A percentile compares a stretch with the other conserved stretches of the same genome.
phyloP scores from a whole-genome alignment of 306 rosid species.

The Vachellia collinsii region DNA sequence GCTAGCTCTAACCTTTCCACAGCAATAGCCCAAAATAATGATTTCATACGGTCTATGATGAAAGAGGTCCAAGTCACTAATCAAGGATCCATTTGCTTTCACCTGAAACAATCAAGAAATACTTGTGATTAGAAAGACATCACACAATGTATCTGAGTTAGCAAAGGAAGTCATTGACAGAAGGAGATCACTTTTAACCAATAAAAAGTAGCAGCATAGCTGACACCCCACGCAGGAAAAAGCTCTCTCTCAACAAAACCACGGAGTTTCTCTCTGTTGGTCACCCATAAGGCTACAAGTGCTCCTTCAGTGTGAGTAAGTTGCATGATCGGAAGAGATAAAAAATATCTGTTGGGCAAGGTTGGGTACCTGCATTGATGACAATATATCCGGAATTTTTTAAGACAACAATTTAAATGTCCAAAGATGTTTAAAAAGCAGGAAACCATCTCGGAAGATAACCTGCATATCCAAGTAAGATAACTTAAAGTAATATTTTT shows the following conservation, averaged over 20 bases:
- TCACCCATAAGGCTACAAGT: conserved; percentile 89
- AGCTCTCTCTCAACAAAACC: conserved; percentile 80
- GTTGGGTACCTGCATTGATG: conserved; percentile 75
- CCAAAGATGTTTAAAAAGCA: background rate
- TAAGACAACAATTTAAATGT: background rate
- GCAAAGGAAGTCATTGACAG: conserved; percentile 25
- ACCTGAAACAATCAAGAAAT: conserved; percentile 56
- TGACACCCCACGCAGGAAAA: conserved; percentile 89
- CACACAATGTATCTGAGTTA: background rate
- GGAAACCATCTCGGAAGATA: conserved; percentile 9
- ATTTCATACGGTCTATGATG: conserved; percentile 94
- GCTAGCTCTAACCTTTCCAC: conserved; percentile 58
- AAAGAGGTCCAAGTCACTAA: conserved; percentile 81
- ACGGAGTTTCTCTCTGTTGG: conserved; percentile 90
- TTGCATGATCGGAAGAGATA: conserved; percentile 80
- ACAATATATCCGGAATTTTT: background rate
- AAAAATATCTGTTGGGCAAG: conserved; percentile 76
- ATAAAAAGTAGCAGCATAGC: conserved; percentile 64
- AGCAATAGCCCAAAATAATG: conserved; percentile 73
- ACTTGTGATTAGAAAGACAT: conserved; percentile 36
- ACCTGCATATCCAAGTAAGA: conserved; percentile 24
- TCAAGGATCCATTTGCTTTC: conserved; percentile 75
- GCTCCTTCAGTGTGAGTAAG: conserved; percentile 79
- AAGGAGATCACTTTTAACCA: conserved; percentile 80
- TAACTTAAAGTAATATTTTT: conserved; percentile 11